phyloP scores from a whole-genome alignment of 2,329 filamentous ascomycete genomes.

The Scedosporium boydii region DNA sequence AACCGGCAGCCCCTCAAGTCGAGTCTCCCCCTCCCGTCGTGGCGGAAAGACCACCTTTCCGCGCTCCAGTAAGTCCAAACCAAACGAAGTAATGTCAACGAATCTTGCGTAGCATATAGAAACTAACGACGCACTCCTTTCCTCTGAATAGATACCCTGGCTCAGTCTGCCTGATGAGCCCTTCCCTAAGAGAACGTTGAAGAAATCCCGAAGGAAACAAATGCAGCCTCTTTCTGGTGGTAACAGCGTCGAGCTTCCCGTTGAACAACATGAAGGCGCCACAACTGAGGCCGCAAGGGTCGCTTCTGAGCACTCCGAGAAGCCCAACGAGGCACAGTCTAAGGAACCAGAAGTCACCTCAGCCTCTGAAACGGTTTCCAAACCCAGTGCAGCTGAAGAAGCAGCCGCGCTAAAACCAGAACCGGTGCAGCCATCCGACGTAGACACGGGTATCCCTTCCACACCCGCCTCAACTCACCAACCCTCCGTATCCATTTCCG shows the following conservation, averaged over 20 bases:
- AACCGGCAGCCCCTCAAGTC: neutral
- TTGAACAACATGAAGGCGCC: constrained; percentile 25
- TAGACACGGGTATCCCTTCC: constrained; percentile 3
- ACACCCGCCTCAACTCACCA: constrained; percentile 7
- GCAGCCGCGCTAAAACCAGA: constrained; percentile 3
- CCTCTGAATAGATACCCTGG: constrained; percentile 2
- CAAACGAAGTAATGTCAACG: neutral
- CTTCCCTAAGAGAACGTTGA: constrained; percentile 19
- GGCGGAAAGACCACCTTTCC: neutral
- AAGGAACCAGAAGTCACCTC: constrained; percentile 6
- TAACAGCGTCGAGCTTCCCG: constrained; percentile 31
- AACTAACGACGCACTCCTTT: neutral
- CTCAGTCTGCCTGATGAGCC: constrained; percentile 3
- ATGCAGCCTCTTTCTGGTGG: constrained; percentile 21
- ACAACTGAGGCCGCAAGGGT: constrained; percentile 15
- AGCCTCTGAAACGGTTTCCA: too few relatives aligned
- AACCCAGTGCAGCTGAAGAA: constrained; percentile 4
- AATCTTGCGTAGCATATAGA: neutral
- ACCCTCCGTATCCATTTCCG: constrained; percentile 10
- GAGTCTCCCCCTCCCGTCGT: neutral
- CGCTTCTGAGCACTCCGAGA: constrained; percentile 13
- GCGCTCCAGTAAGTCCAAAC: constrained; percentile 1
- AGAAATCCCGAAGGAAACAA: constrained; percentile 29
- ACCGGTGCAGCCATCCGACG: neutral
- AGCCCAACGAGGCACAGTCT: constrained; percentile 11